Conservation (phyloP, 78 protist species). For the Chrysochromulina tobinii region DNA sequence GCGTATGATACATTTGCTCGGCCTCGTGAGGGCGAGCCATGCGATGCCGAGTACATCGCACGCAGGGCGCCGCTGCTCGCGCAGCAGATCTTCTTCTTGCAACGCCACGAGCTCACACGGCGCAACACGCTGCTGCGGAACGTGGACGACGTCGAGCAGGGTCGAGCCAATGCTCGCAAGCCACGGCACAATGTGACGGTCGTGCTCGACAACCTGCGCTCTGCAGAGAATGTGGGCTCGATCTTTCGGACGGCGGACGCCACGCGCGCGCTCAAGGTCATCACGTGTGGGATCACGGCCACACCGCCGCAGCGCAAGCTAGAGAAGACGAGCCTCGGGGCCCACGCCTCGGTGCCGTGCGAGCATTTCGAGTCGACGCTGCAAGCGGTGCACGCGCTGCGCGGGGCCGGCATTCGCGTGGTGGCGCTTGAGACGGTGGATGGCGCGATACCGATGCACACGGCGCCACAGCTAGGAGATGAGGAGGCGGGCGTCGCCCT, state of each 20-base stretch:
- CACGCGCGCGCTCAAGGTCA: background rate
- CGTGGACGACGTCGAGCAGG: too few relatives aligned
- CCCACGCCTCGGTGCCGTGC: background rate
- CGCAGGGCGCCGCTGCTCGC: too few relatives aligned
- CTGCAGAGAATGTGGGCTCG: background rate
- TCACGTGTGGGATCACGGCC: background rate
- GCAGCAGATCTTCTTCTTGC: too few relatives aligned
- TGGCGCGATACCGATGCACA: background rate
- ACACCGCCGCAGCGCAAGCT: background rate
- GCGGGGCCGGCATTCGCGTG: background rate
- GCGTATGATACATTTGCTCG: too few relatives aligned
- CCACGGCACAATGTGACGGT: background rate
- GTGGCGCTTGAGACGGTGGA: background rate
- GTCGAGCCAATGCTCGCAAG: too few relatives aligned
- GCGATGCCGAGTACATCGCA: too few relatives aligned
- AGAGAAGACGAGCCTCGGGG: background rate
- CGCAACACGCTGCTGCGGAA: too few relatives aligned
- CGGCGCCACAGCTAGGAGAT: background rate
- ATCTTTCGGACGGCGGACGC: background rate
- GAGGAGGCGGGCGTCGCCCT: background rate
- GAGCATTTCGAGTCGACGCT: background rate
- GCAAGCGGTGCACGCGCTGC: background rate
- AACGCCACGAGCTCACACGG: too few relatives aligned
- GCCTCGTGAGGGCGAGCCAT: too few relatives aligned
- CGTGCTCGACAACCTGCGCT: constrained; percentile 6